Evolutionary conservation across 2,329 filamentous ascomycete genomes (phyloP).

Genomic region (Fusarium newnesense): DNA sequence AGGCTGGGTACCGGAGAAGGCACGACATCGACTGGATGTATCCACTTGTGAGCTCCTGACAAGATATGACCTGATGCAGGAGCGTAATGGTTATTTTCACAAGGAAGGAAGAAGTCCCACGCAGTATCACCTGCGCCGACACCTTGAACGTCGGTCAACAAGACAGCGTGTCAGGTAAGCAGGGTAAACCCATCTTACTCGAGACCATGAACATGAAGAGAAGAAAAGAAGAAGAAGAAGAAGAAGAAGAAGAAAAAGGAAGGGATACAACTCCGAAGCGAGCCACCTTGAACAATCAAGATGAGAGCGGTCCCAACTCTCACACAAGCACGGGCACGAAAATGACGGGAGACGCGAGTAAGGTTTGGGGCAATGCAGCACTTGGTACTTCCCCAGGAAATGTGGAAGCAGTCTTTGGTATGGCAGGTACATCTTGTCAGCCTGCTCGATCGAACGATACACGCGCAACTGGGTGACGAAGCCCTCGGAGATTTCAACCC

Average conservation of each 20-base stretch:
- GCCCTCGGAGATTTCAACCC: neutral
- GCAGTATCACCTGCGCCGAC: neutral
- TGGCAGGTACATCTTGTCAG: neutral
- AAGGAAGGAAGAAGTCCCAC: neutral
- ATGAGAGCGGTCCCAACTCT: rapidly evolving
- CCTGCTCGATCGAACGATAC: neutral
- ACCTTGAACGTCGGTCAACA: too few relatives aligned
- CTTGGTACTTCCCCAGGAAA: neutral
- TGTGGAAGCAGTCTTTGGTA: neutral
- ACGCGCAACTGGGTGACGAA: neutral
- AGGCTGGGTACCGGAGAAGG: neutral
- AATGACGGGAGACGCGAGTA: rapidly evolving
- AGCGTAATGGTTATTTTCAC: neutral
- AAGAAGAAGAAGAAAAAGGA: neutral
- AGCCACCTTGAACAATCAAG: neutral
- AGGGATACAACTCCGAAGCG: neutral
- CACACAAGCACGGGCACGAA: rapidly evolving
- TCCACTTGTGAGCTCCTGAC: neutral
- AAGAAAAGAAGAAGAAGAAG: too few relatives aligned
- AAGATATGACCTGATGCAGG: neutral
- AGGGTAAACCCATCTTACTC: too few relatives aligned
- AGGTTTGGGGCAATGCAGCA: neutral
- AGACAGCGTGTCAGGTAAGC: too few relatives aligned
- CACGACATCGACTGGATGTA: neutral
- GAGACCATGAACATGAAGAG: too few relatives aligned